phyloP scores from a whole-genome alignment of 164 flowering plant species.

The Piper betle region DNA sequence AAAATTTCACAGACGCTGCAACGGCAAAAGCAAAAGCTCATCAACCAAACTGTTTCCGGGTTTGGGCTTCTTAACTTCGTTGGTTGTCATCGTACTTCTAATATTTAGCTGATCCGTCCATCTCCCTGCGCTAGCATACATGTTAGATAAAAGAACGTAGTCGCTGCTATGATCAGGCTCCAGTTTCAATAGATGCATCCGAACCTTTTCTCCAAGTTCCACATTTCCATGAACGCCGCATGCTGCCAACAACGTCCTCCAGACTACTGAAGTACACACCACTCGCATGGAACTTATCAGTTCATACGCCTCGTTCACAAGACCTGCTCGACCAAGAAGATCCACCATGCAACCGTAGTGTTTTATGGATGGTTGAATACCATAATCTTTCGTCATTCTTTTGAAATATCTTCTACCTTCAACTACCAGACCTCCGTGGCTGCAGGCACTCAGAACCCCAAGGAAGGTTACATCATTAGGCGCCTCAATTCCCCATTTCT shows the following conservation, averaged over 20 bases:
- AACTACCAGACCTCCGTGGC: constrained; percentile 54
- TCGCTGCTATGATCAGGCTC: constrained; percentile 35
- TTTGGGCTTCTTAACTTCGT: constrained; percentile 35
- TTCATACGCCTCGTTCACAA: constrained; percentile 44
- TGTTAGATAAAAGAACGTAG: constrained; percentile 65
- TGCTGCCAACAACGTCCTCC: constrained; percentile 69
- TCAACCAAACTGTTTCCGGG: constrained; percentile 33
- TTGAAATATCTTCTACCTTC: constrained; percentile 41
- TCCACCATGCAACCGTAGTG: constrained; percentile 81
- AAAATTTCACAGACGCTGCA: not conserved
- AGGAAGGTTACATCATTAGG: constrained; percentile 19
- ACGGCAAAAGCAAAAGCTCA: not conserved
- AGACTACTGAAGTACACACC: constrained; percentile 56
- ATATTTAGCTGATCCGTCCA: constrained; percentile 34
- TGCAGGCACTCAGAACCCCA: constrained; percentile 46
- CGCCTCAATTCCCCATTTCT: constrained; percentile 2
- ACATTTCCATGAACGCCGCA: constrained; percentile 41
- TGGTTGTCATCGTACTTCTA: constrained; percentile 27
- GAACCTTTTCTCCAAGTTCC: constrained; percentile 39
- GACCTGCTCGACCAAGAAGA: constrained; percentile 62
- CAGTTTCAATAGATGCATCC: constrained; percentile 31
- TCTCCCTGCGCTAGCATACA: constrained; percentile 38
- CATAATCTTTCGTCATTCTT: constrained; percentile 30
- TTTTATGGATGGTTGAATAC: constrained; percentile 48
- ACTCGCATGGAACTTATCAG: constrained; percentile 47